Conservation (phyloP, 2,329 filamentous ascomycete species). For the Microcyclosporella mali region DNA sequence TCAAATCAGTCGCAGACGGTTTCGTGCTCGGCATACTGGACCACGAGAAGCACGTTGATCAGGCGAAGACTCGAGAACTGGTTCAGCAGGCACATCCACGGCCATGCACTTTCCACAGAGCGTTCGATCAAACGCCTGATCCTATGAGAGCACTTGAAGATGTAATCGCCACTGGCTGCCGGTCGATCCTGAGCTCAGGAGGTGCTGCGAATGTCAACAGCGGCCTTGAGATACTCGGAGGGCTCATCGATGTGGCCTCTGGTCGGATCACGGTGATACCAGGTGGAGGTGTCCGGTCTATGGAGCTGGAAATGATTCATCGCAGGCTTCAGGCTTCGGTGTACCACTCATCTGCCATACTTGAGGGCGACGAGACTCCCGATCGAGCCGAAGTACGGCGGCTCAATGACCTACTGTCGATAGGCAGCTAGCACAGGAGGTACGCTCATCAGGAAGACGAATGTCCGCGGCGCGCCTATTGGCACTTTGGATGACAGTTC, state of each 20-base stretch:
- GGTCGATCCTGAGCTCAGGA: slow-evolving; percentile 46
- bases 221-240: slow-evolving; percentile 31
- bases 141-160: slow-evolving; percentile 30
- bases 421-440: too few species aligned
- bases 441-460: too few species aligned
- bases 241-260: slow-evolving; percentile 27
- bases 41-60: slow-evolving; percentile 33
- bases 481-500: too few species aligned
- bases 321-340: slow-evolving; percentile 8
- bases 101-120: slow-evolving; percentile 51
- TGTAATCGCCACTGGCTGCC: slow-evolving; percentile 42
- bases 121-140: slow-evolving; percentile 42
- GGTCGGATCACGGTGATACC: slow-evolving; percentile 41
- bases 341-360: slow-evolving; percentile 22
- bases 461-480: too few species aligned
- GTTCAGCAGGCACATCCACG: slow-evolving; percentile 37
- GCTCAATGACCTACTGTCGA: slow-evolving; percentile 9
- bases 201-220: slow-evolving; percentile 31
- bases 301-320: slow-evolving; percentile 36
- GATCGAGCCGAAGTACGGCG: slow-evolving; percentile 10
- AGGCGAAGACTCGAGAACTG: slow-evolving; percentile 36
- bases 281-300: slow-evolving; percentile 46
- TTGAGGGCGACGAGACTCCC: slow-evolving; percentile 4
- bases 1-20: slow-evolving; percentile 37
- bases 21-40: slow-evolving; percentile 50